Conservation (phyloP, 441 rosid genomes). For the Gossypium schwendimanii region DNA sequence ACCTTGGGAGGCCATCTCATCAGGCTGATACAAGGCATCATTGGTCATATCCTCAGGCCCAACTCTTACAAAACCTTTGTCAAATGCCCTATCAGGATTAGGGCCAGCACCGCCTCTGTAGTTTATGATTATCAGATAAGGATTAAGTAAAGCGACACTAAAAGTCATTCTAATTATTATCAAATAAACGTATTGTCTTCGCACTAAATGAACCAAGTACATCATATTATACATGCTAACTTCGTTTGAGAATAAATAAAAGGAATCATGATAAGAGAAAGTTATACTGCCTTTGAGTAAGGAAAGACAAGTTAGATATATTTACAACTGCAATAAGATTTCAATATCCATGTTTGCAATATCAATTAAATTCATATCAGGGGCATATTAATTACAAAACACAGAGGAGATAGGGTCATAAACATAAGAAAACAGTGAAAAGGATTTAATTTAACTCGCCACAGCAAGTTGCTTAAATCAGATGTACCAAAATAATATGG, state of each 20-base stretch:
- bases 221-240: not conserved
- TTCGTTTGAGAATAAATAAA: not conserved
- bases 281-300: not conserved
- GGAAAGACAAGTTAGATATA: not conserved
- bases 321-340: not conserved
- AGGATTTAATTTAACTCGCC: not conserved
- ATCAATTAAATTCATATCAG: not conserved
- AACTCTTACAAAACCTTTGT: slow-evolving; percentile 16
- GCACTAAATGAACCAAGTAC: not conserved
- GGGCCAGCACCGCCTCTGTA: slow-evolving; percentile 25
- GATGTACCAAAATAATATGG: not conserved
- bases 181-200: not conserved
- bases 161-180: not conserved
- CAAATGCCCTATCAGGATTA: slow-evolving; percentile 24
- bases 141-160: not conserved
- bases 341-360: not conserved
- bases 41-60: slow-evolving; percentile 22
- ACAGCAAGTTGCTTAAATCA: not conserved
- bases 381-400: not conserved
- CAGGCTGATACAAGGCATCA: slow-evolving; percentile 25
- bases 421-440: not conserved
- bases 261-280: not conserved
- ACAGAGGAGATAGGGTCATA: not conserved
- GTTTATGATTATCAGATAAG: slow-evolving; percentile 7
- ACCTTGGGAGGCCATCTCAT: slow-evolving; percentile 31